Evolutionary conservation across 1,139 yeast species (phyloP).

Genomic region (Kodamaea fungicola): DNA sequence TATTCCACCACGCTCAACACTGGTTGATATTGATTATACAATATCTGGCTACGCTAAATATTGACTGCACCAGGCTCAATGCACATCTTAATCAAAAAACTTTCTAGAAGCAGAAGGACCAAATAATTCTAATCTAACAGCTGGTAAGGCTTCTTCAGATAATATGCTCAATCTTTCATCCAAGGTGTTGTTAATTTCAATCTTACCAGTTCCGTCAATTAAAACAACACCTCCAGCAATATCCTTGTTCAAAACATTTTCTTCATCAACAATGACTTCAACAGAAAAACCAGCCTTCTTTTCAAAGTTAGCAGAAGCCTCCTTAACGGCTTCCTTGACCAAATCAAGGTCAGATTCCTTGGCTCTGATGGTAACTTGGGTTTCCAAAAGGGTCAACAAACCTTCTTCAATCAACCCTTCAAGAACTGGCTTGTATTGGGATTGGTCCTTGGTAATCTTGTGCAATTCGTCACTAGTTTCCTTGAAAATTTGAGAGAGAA

Average conservation of each 20-base stretch:
- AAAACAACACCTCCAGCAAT: slow-evolving; percentile 85
- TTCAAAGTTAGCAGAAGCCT: slow-evolving; percentile 63
- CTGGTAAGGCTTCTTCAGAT: slow-evolving; percentile 85
- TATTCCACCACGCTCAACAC: too few species aligned
- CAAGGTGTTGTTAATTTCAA: slow-evolving; percentile 86
- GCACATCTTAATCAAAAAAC: slow-evolving; percentile 65
- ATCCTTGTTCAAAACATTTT: slow-evolving; percentile 53
- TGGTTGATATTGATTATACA: background rate
- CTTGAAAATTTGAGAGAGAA: slow-evolving; percentile 70
- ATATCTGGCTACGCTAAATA: background rate
- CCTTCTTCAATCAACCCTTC: slow-evolving; percentile 84
- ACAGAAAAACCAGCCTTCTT: slow-evolving; percentile 52
- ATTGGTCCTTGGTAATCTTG: slow-evolving; percentile 43
- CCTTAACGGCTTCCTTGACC: slow-evolving; percentile 60
- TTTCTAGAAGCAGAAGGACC: slow-evolving; percentile 86
- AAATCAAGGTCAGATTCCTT: slow-evolving; percentile 65
- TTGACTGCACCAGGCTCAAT: background rate
- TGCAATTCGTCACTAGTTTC: slow-evolving; percentile 64
- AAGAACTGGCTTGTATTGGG: slow-evolving; percentile 65
- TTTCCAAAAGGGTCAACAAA: slow-evolving; percentile 70
- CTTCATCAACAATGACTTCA: slow-evolving; percentile 52
- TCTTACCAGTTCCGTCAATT: slow-evolving; percentile 69
- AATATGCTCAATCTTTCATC: slow-evolving; percentile 88
- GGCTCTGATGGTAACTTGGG: slow-evolving; percentile 58
- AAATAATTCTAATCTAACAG: slow-evolving; percentile 83